Conservation (phyloP, 1,284 basidiomycete species). For the Malassezia yamatoensis region DNA sequence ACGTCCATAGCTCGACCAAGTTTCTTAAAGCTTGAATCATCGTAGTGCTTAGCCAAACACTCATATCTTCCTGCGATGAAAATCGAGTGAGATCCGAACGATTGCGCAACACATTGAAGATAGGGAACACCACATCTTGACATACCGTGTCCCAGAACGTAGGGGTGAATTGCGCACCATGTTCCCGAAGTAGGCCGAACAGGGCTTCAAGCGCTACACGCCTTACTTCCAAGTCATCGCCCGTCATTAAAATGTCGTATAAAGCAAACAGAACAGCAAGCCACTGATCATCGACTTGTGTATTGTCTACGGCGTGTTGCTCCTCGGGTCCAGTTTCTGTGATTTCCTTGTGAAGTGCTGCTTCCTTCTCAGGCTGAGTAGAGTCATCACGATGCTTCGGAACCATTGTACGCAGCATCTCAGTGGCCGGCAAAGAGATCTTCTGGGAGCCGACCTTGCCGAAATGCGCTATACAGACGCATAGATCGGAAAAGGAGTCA, state of each 20-base stretch:
- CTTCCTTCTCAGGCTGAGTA: neutral
- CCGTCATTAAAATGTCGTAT: constrained; percentile 99
- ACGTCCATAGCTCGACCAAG: constrained; percentile 89
- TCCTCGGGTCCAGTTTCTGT: neutral
- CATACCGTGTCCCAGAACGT: constrained; percentile 98
- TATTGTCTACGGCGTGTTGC: too few relatives aligned
- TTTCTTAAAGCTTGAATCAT: constrained; percentile 97
- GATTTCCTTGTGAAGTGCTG: neutral
- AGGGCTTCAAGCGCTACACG: constrained; percentile 76
- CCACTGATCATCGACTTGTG: constrained; percentile 53
- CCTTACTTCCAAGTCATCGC: constrained; percentile 94
- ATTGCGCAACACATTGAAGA: constrained; percentile 89
- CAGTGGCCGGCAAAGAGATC: constrained; percentile 88
- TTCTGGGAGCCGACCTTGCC: constrained; percentile 99
- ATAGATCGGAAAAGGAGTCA: constrained; percentile 89
- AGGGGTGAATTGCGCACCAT: constrained; percentile 73
- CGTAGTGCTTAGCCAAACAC: constrained; percentile 96
- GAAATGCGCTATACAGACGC: constrained; percentile 95
- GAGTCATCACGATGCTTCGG: constrained; percentile 53
- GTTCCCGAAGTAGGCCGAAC: constrained; percentile 83
- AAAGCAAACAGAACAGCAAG: constrained; percentile 91
- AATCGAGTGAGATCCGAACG: constrained; percentile 72
- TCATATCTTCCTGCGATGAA: constrained; percentile 95
- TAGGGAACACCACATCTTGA: constrained; percentile 93
- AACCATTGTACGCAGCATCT: constrained; percentile 74